Percentiles rank a stretch among this genome's conserved stretches.
Evolutionary conservation across 1,284 basidiomycete species (phyloP).

Genomic region (Cystobasidium pallidum): DNA sequence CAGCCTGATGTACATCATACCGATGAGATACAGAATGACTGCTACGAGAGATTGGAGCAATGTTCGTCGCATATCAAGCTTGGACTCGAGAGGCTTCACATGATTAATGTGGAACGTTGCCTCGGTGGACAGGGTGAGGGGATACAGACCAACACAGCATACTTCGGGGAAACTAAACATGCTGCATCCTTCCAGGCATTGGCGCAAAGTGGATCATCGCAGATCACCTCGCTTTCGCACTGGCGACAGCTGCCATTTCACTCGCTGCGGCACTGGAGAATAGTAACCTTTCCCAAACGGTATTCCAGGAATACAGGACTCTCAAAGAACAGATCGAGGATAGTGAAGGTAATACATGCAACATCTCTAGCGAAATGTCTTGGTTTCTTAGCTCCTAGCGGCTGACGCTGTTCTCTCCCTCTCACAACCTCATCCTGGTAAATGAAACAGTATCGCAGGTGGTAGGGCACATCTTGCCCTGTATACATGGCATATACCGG

Average conservation of each 20-base stretch:
- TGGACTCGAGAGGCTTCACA: constrained; percentile 69
- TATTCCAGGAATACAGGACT: constrained; percentile 66
- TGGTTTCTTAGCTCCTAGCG: constrained; percentile 46
- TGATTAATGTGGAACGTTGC: constrained; percentile 72
- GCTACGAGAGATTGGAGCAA: background rate
- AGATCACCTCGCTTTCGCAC: constrained; percentile 76
- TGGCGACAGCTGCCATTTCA: constrained; percentile 71
- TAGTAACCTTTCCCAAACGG: constrained; percentile 63
- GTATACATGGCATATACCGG: constrained; percentile 82
- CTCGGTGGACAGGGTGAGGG: constrained; percentile 58
- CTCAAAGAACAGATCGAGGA: constrained; percentile 64
- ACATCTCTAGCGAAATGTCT: constrained; percentile 45
- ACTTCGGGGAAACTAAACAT: no score
- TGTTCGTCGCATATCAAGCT: background rate
- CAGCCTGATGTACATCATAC: background rate
- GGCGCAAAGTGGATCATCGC: constrained; percentile 73
- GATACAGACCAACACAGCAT: no score
- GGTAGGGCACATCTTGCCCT: constrained; percentile 74
- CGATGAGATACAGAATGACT: background rate
- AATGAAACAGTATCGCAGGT: constrained; percentile 66
- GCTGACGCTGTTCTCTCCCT: constrained; percentile 22
- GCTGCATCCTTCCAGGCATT: background rate
- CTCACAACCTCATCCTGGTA: background rate
- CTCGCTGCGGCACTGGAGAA: constrained; percentile 64
- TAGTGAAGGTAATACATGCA: constrained; percentile 61